Evolutionary conservation across 768 basidiomycete species (phyloP).

Genomic region (Clathrus columnatus): DNA sequence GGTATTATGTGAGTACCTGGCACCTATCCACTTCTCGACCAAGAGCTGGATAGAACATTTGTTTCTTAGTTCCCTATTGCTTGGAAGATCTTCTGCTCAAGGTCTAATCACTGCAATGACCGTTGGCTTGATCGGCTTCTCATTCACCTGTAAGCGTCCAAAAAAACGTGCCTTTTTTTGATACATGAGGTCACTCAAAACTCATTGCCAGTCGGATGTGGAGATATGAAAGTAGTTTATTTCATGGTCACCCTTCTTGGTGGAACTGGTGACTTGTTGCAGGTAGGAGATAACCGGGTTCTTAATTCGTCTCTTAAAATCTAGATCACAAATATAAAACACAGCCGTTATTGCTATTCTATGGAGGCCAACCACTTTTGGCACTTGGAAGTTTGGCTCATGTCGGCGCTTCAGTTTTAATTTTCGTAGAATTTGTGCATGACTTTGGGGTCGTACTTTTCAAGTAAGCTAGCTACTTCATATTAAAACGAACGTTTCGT

Average conservation of each 20-base stretch:
- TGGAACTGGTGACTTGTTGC: conserved; percentile 1
- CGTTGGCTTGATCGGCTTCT: conserved; percentile 1
- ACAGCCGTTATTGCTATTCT: neutral
- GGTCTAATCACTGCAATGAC: neutral
- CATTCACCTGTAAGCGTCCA: neutral
- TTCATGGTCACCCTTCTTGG: neutral
- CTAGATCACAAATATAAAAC: no score
- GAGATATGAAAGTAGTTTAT: neutral
- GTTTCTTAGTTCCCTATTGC: neutral
- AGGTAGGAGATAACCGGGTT: no score
- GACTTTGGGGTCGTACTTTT: conserved; percentile 1
- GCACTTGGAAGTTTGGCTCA: neutral
- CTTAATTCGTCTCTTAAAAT: no score
- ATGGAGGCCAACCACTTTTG: conserved; percentile 1
- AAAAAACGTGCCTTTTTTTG: neutral
- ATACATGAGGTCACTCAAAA: no score
- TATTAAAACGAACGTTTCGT: neutral
- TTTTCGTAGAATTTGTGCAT: neutral
- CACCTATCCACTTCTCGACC: neutral
- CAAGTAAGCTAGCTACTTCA: neutral
- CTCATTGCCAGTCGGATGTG: neutral
- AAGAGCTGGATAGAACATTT: neutral
- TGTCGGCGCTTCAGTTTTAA: neutral
- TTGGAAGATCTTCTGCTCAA: neutral
- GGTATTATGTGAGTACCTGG: neutral